Evolutionary conservation across 495 filamentous ascomycete genomes (phyloP), one percentile per base, ranked within the genome.

Genomic region (Lepidopterella palustris): DNA sequence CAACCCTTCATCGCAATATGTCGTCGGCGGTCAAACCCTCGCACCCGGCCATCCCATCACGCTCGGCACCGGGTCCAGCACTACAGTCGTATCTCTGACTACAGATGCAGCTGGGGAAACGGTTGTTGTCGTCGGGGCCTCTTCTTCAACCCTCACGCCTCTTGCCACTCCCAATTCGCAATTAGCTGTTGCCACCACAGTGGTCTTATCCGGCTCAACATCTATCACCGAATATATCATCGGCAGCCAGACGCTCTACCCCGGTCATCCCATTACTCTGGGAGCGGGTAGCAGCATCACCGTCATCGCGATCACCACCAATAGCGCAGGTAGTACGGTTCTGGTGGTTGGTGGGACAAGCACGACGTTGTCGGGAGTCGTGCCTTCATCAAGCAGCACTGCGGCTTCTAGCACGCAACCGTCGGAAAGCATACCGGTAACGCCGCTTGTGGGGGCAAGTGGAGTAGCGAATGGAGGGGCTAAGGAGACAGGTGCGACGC

Each of bases 251-350:
- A 64, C 62, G 0, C 51, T 64, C 2, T 20, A 18, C 15, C 52
- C 58, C 5, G 62, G 62, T 24, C 57, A 64, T 25, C 57, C 62
- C 5, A 47, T 60, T 18, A 60, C 57, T 5, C 15, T 64, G n/a
- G 32, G 32, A 39, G 15, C 6, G 6, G 32, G 32, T 15, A 39
- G 15, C 32, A 23, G 42, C n/a, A 53, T 47, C 1, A 53, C 28
- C 2, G 40, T 20, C 8, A 54, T 64, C 15, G 53, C 47, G 8
- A 15, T 65, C 3, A 54, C 45, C 1, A 61, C 58, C 11, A 24
- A 23, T 20, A 24, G 21, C 15, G 25, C 45, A 1, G 54, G 54
- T 2, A 27, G 10, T 1, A 58, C 48, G 8, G 45, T 65, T 4
- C 35, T 65, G 18, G 45, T 61, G 4, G 45, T 65, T 1, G 58